Conservation (phyloP, 352 stramenopile species). For the Pseudoperonospora humuli region DNA sequence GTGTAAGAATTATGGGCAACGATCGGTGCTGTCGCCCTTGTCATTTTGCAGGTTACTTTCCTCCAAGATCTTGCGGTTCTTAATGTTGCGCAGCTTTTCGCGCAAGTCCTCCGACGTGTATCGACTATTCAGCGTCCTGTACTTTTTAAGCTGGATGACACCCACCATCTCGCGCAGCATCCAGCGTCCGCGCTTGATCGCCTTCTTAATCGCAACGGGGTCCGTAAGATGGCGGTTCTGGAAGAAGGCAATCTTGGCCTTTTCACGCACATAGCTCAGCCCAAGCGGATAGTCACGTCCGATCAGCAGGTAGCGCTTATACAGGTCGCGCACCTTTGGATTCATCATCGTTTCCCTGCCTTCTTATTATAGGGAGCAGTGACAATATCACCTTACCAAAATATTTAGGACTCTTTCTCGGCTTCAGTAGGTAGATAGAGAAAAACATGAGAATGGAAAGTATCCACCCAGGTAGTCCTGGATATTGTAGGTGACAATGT, state of each 20-base stretch:
- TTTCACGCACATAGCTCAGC: slow-evolving; percentile 85
- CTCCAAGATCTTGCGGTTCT: slow-evolving; percentile 26
- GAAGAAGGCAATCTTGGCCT: slow-evolving; percentile 88
- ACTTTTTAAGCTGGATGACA: slow-evolving; percentile 98
- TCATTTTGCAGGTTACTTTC: slow-evolving; percentile 5
- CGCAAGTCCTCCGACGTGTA: slow-evolving; percentile 84
- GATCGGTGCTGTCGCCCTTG: not conserved
- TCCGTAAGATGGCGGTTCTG: slow-evolving; percentile 74
- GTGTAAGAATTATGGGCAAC: not conserved
- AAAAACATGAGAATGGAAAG: too few relatives aligned
- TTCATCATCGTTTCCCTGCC: too few relatives aligned
- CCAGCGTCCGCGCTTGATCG: slow-evolving; percentile 89
- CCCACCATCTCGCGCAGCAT: slow-evolving; percentile 94
- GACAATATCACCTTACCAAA: too few relatives aligned
- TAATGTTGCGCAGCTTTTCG: slow-evolving; percentile 47
- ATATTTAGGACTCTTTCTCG: too few relatives aligned
- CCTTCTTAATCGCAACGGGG: slow-evolving; percentile 81
- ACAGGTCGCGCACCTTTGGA: slow-evolving; percentile 91
- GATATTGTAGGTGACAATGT: too few relatives aligned
- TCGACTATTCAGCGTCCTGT: slow-evolving; percentile 89
- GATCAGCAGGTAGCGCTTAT: slow-evolving; percentile 92
- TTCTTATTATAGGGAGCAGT: too few relatives aligned
- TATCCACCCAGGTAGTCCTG: too few relatives aligned
- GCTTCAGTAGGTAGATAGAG: too few relatives aligned
- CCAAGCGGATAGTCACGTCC: slow-evolving; percentile 92